Conservation (phyloP, 306 rosid species). For the Gleditsia sinensis region DNA sequence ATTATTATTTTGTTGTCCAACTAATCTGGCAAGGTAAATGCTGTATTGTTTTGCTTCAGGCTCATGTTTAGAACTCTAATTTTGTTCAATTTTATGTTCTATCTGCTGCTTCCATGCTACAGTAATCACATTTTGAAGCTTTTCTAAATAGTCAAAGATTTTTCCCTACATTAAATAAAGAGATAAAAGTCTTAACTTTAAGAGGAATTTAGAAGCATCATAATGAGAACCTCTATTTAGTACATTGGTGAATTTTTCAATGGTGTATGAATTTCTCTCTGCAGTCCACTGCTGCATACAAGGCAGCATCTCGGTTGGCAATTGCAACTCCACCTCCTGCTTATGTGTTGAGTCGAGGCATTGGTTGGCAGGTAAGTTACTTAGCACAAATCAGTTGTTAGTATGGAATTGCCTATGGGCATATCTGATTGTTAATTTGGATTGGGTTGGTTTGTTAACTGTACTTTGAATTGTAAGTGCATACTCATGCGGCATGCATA, state of each 20-base stretch:
- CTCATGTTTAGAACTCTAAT: neutral
- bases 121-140: conserved; percentile 6
- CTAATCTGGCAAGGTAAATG: neutral
- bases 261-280: neutral
- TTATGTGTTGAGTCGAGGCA: conserved; percentile 92
- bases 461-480: neutral
- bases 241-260: conserved; percentile 15
- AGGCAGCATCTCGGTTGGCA: conserved; percentile 92
- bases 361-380: conserved; percentile 91
- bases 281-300: conserved; percentile 95
- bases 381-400: neutral
- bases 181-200: too few species aligned
- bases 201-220: neutral
- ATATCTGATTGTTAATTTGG: neutral
- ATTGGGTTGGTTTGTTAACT: neutral
- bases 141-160: conserved; percentile 1
- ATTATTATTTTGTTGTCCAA: neutral
- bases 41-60: neutral
- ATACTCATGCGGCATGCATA: too few species aligned
- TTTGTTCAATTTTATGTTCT: conserved; percentile 5
- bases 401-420: neutral
- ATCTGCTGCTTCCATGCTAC: neutral
- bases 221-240: neutral
- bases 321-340: conserved; percentile 99
- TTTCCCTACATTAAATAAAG: too few species aligned